phyloP scores from a whole-genome alignment of 805 yeast species.

The Candida railenensis region DNA sequence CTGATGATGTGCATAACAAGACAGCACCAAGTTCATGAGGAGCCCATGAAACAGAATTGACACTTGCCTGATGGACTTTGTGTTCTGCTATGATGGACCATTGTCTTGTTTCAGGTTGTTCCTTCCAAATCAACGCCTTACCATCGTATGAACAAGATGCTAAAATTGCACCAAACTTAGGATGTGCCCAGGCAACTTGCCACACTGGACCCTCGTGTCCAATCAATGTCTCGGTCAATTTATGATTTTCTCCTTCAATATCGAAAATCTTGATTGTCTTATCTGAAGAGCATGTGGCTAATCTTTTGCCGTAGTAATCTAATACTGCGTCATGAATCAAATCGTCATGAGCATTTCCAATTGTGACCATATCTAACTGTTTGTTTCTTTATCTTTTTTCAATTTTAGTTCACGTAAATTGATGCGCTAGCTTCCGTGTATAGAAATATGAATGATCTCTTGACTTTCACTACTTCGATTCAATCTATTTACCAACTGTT shows the following conservation, averaged over 20 bases:
- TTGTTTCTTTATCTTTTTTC: neutral
- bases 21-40: slow-evolving; percentile 96
- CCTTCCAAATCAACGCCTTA: slow-evolving; percentile 91
- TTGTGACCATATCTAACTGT: slow-evolving; percentile 58
- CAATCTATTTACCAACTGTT: neutral
- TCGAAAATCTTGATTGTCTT: slow-evolving; percentile 94
- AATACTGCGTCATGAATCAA: slow-evolving; percentile 94
- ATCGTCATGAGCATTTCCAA: slow-evolving; percentile 89
- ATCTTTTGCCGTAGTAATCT: slow-evolving; percentile 93
- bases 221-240: slow-evolving; percentile 74
- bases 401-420: neutral
- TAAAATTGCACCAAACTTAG: slow-evolving; percentile 90
- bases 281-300: slow-evolving; percentile 96
- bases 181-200: slow-evolving; percentile 99
- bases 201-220: slow-evolving; percentile 99
- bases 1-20: slow-evolving; percentile 86
- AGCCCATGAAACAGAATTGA: slow-evolving; percentile 94
- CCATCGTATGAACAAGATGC: slow-evolving; percentile 98
- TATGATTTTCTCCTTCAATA: slow-evolving; percentile 75
- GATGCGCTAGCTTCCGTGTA: neutral
- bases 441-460: neutral
- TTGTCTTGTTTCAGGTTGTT: slow-evolving; percentile 68
- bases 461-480: neutral
- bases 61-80: slow-evolving; percentile 87
- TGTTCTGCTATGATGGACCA: slow-evolving; percentile 90